phyloP scores from a whole-genome alignment of 2,329 filamentous ascomycete genomes.

The Penicillium sp. region DNA sequence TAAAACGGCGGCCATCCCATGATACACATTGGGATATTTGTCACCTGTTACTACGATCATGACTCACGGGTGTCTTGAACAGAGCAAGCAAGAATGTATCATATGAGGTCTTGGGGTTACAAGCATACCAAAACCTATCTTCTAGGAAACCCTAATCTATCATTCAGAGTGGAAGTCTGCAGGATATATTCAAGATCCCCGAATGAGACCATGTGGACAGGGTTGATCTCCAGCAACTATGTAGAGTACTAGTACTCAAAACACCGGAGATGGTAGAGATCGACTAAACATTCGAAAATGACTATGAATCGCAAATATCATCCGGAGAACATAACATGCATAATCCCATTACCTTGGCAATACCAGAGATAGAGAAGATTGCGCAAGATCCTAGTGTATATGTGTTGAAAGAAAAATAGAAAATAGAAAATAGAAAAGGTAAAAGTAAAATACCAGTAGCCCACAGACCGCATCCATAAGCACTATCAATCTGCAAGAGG shows the following conservation, averaged over 20 bases:
- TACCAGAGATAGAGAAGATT: background rate
- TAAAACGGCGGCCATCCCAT: slow-evolving; percentile 26
- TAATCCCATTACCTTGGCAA: slow-evolving; percentile 8
- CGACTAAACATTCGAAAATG: slow-evolving; percentile 8
- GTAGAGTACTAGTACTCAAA: slow-evolving; percentile 1
- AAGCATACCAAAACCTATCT: slow-evolving; percentile 16
- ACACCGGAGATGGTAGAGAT: slow-evolving; percentile 20
- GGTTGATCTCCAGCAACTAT: slow-evolving; percentile 20
- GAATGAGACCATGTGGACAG: slow-evolving; percentile 22
- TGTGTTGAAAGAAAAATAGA: background rate
- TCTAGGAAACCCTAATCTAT: slow-evolving; percentile 20
- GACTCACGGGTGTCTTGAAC: slow-evolving; percentile 21
- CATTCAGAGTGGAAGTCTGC: background rate
- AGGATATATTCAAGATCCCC: slow-evolving; percentile 15
- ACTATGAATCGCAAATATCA: slow-evolving; percentile 10
- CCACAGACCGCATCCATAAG: slow-evolving; percentile 12
- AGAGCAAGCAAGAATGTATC: slow-evolving; percentile 26
- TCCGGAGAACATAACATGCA: slow-evolving; percentile 13
- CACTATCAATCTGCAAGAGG: slow-evolving; percentile 13
- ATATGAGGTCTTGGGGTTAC: slow-evolving; percentile 26
- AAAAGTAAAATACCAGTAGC: background rate
- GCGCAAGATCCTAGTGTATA: background rate
- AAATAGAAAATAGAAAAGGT: background rate
- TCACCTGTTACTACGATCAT: slow-evolving; percentile 27
- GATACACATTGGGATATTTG: slow-evolving; percentile 22